phyloP scores from a whole-genome alignment of 805 yeast genomes.

The Clavispora vitiphila region DNA sequence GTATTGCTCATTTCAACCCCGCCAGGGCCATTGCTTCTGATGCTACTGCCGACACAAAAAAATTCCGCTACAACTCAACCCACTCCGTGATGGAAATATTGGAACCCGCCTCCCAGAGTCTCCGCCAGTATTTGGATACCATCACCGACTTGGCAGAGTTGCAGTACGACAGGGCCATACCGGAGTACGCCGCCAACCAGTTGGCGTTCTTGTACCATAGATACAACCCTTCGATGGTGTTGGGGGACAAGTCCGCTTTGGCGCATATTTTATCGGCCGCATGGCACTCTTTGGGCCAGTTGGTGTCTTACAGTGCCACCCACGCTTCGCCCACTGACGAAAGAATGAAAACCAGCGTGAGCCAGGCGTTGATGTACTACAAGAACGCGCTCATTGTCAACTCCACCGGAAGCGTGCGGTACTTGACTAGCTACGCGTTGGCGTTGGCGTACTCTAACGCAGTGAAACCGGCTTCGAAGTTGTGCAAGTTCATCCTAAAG shows the following conservation, averaged over 20 bases:
- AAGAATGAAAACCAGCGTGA: slow-evolving; percentile 13
- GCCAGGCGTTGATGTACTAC: slow-evolving; percentile 19
- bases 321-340: slow-evolving; percentile 21
- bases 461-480: slow-evolving; percentile 38
- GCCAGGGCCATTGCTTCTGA: slow-evolving; percentile 20
- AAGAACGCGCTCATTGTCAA: slow-evolving; percentile 34
- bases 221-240: slow-evolving; percentile 28
- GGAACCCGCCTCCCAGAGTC: slow-evolving; percentile 13
- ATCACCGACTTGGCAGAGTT: slow-evolving; percentile 22
- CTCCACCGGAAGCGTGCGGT: slow-evolving; percentile 26
- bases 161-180: slow-evolving; percentile 22
- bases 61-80: slow-evolving; percentile 23
- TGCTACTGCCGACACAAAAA: slow-evolving; percentile 4
- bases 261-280: slow-evolving; percentile 28
- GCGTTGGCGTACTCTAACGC: slow-evolving; percentile 41
- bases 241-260: slow-evolving; percentile 23
- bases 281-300: slow-evolving; percentile 35
- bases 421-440: slow-evolving; percentile 42
- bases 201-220: slow-evolving; percentile 33
- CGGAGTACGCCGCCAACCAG: slow-evolving; percentile 9
- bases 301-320: slow-evolving; percentile 23
- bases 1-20: slow-evolving; percentile 34
- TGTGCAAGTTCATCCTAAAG: slow-evolving; percentile 46
- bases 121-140: slow-evolving; percentile 21
- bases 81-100: slow-evolving; percentile 19